Evolutionary conservation across 306 rosid genomes (phyloP), one percentile per base, ranked within the genome.

Genomic region (Pterocarpus macrocarpus): DNA sequence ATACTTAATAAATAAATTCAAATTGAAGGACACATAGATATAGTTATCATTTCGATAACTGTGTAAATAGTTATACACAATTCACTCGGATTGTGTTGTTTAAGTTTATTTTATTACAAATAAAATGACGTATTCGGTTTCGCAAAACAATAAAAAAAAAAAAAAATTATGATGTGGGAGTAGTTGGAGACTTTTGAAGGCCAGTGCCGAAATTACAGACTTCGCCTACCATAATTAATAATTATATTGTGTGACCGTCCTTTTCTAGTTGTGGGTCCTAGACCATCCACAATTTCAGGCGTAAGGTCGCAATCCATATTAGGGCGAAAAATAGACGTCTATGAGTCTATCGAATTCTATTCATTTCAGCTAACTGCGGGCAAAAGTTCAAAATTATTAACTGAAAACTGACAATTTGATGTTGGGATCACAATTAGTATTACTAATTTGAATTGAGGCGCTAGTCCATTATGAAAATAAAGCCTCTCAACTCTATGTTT

Each of bases 341-440:
- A 9, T 9, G 8, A 4, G 9, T 47, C 53, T 12, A 11, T 9
- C 53, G 15, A 47, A 47, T 41, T 28, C 4, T 57, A 32, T 17
- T 57, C 55, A 57, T 15, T 39, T 57, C 16, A 3, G 41, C 8
- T 0, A 35, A 71, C 33, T 1, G 47, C 7, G 69, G 30, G 7
- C 41, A 59, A 43, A 30, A 7, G 14, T 43, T 73, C 69, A 41
- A 74, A 73, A 8, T 39, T 28, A 64, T 41, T 73, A 56, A 35
- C 44, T 16, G 4, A n/a, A 38, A 57, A 56, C 66, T 8, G 2
- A 16, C 8, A 11, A 36, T n/a, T 55, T 12, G 28, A 72, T 35
- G 14, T 9, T 17, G 53, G 47, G 28, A 22, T 1, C 1, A 0
- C 28, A 22, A 22, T 22, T 22, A 22, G 28, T 22, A 22, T 22